Percentiles rank a stretch among this genome's conserved stretches.
Conservation (phyloP, 495 filamentous ascomycete genomes). For the Cudoniella acicularis region DNA sequence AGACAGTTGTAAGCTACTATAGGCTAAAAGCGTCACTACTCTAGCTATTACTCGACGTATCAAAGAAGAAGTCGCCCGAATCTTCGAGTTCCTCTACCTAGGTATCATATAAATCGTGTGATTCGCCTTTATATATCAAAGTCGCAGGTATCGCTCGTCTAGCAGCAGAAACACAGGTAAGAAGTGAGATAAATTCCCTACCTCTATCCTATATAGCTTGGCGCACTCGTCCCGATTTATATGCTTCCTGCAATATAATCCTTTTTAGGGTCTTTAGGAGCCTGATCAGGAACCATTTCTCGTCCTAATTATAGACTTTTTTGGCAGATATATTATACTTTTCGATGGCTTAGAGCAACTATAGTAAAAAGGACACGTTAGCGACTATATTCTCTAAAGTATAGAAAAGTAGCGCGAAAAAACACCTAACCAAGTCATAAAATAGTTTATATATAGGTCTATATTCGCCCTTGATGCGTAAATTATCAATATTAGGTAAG, state of each 20-base stretch:
- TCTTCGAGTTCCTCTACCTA: slow-evolving; percentile 5
- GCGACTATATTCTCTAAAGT: neutral
- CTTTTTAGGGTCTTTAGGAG: slow-evolving; percentile 20
- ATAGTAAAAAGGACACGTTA: slow-evolving; percentile 1
- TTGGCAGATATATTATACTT: slow-evolving; percentile 2
- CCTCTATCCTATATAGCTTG: neutral
- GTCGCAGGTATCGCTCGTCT: neutral
- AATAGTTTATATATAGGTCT: neutral
- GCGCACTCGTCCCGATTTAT: neutral
- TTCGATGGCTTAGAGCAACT: slow-evolving; percentile 2
- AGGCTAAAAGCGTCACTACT: slow-evolving; percentile 1
- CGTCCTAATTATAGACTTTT: slow-evolving; percentile 10
- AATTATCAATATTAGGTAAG: slow-evolving; percentile 13
- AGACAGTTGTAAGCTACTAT: slow-evolving; percentile 2
- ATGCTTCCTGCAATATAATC: slow-evolving; percentile 18
- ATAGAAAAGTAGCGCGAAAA: slow-evolving; percentile 1
- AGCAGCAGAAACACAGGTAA: slow-evolving; percentile 1
- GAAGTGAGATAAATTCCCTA: slow-evolving; percentile 8
- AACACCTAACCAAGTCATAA: neutral
- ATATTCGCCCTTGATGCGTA: neutral
- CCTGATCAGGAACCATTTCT: slow-evolving; percentile 11
- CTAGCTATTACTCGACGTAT: neutral
- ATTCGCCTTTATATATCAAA: slow-evolving; percentile 3
- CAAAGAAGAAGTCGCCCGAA: neutral
- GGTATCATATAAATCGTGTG: neutral